Conservation (phyloP, 1,284 basidiomycete species). For the Pyrrhoderma lamaoense region DNA sequence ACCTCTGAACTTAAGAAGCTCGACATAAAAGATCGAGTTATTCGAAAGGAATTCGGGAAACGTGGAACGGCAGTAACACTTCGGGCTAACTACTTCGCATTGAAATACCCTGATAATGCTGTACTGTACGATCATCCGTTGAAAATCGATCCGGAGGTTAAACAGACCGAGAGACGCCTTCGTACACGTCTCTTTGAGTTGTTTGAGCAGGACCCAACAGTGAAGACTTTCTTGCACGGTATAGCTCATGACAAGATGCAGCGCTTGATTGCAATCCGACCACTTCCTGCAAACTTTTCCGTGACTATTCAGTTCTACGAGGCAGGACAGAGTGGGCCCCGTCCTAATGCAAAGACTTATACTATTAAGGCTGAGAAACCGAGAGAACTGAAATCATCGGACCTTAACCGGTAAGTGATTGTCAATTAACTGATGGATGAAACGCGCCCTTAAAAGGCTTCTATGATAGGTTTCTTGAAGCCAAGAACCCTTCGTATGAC, state of each 20-base stretch:
- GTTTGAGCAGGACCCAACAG: slow-evolving; percentile 42
- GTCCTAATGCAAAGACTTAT: slow-evolving; percentile 39
- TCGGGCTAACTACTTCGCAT: slow-evolving; percentile 62
- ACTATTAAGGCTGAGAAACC: slow-evolving; percentile 39
- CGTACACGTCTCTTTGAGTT: slow-evolving; percentile 49
- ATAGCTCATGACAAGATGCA: slow-evolving; percentile 58
- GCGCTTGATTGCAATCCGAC: slow-evolving; percentile 47
- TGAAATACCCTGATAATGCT: slow-evolving; percentile 40
- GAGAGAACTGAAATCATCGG: slow-evolving; percentile 36
- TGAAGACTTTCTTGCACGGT: slow-evolving; percentile 34
- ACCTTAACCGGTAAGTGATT: slow-evolving; percentile 43
- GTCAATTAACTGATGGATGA: too few species aligned
- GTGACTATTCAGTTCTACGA: slow-evolving; percentile 46
- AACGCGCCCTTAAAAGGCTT: too few species aligned
- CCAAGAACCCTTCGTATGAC: slow-evolving; percentile 38
- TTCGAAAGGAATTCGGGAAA: slow-evolving; percentile 62
- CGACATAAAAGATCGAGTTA: slow-evolving; percentile 22
- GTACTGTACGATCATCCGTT: slow-evolving; percentile 56
- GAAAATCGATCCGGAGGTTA: slow-evolving; percentile 44
- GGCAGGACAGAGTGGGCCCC: slow-evolving; percentile 41
- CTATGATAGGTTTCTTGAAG: too few species aligned
- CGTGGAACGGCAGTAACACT: slow-evolving; percentile 44
- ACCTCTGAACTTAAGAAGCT: slow-evolving; percentile 31
- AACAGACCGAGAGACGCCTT: slow-evolving; percentile 33
- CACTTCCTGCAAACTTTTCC: slow-evolving; percentile 50